phyloP scores from a whole-genome alignment of 306 rosid genomes.

The Cucurbita moschata region DNA sequence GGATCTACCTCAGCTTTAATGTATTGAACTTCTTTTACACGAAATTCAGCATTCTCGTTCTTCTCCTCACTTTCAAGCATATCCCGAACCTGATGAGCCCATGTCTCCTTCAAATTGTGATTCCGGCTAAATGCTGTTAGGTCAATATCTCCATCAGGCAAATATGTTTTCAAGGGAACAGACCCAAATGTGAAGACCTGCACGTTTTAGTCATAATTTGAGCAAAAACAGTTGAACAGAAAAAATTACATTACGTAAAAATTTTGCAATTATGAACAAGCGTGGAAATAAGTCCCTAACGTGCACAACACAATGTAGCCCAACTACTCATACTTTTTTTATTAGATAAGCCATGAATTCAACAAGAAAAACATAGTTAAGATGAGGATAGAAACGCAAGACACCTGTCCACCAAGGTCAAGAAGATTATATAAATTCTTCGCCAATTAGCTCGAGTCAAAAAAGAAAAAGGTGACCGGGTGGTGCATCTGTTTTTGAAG shows the following conservation, averaged over 20 bases:
- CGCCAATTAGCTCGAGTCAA: not conserved
- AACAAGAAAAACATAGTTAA: not conserved
- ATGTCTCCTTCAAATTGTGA: conserved; percentile 68
- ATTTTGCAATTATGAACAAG: not conserved
- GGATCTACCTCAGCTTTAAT: conserved; percentile 90
- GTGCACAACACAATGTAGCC: not conserved
- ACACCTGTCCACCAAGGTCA: not conserved
- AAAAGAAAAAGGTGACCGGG: too few relatives aligned
- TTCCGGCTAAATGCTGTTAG: conserved; percentile 73
- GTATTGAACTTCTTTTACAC: conserved; percentile 93
- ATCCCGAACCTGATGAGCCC: conserved; percentile 97
- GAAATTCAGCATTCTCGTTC: conserved; percentile 83
- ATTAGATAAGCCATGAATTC: not conserved
- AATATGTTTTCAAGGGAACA: conserved; percentile 90
- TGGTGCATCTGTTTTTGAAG: not conserved
- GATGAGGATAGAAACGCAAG: not conserved
- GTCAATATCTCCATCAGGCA: conserved; percentile 99
- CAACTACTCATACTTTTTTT: not conserved
- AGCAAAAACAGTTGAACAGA: not conserved
- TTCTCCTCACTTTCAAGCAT: conserved; percentile 83
- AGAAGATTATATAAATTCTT: not conserved
- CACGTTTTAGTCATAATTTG: conserved; percentile 9
- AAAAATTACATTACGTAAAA: not conserved
- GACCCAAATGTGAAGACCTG: conserved; percentile 98
- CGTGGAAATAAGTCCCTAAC: not conserved